Conservation (phyloP, 2,329 filamentous ascomycete species). For the Exophiala viscosa region DNA sequence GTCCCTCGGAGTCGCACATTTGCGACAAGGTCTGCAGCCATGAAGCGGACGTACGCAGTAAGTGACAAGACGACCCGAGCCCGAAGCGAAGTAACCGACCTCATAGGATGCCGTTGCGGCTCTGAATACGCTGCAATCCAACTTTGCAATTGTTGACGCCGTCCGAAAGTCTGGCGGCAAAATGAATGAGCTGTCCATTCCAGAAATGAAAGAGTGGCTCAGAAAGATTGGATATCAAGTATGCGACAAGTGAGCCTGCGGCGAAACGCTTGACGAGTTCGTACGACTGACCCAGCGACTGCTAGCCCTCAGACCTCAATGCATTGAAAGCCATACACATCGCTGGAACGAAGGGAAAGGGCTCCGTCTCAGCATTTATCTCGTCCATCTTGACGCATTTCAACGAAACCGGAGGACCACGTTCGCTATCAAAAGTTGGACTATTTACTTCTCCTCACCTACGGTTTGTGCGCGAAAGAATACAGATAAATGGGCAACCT, state of each 20-base stretch:
- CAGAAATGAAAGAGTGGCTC: slow-evolving; percentile 78
- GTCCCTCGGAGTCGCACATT: slow-evolving; percentile 8
- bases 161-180: slow-evolving; percentile 69
- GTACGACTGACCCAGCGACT: slow-evolving; percentile 5
- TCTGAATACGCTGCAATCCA: slow-evolving; percentile 74
- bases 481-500: slow-evolving; percentile 71
- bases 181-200: slow-evolving; percentile 71
- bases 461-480: slow-evolving; percentile 77
- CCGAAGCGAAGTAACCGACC: not conserved
- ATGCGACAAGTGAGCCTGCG: slow-evolving; percentile 54
- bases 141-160: slow-evolving; percentile 71
- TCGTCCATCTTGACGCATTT: slow-evolving; percentile 72
- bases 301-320: slow-evolving; percentile 59
- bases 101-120: slow-evolving; percentile 64
- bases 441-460: slow-evolving; percentile 86
- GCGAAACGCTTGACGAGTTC: slow-evolving; percentile 38
- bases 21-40: slow-evolving; percentile 13
- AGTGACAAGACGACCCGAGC: not conserved
- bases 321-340: slow-evolving; percentile 67
- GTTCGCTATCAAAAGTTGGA: slow-evolving; percentile 58
- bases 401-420: slow-evolving; percentile 33
- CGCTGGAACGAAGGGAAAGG: slow-evolving; percentile 92
- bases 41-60: slow-evolving; percentile 28
- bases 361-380: slow-evolving; percentile 79
- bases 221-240: slow-evolving; percentile 70